phyloP scores from a whole-genome alignment of 139 green algal species.

The Closterium sp. region DNA sequence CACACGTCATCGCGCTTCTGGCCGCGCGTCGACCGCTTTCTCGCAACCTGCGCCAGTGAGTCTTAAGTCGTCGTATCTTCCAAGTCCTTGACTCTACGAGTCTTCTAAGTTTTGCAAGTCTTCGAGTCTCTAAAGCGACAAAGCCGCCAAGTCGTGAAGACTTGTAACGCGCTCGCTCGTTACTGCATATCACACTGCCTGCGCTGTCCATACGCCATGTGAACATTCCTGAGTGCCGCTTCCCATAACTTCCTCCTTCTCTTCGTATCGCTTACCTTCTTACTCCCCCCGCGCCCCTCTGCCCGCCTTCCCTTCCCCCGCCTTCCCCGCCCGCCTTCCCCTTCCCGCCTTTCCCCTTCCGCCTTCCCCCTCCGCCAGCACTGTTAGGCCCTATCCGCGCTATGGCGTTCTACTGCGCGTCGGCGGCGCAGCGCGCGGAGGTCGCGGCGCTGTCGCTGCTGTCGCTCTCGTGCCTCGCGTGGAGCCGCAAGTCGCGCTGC shows the following conservation, averaged over 20 bases:
- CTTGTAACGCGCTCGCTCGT: too few relatives aligned
- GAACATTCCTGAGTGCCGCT: background rate
- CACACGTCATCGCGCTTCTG: background rate
- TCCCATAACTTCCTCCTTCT: background rate
- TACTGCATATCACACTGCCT: too few relatives aligned
- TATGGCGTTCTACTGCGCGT: background rate
- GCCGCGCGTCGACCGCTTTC: background rate
- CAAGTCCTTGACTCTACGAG: too few relatives aligned
- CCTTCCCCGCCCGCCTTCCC: background rate
- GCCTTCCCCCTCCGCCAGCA: background rate
- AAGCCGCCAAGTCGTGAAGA: too few relatives aligned
- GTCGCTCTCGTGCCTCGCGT: conserved; percentile 1
- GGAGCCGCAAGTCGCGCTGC: conserved; percentile 2
- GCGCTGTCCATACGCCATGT: too few relatives aligned
- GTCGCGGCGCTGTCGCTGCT: background rate
- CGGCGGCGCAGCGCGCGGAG: background rate
- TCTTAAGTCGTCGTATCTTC: too few relatives aligned
- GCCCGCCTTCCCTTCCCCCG: background rate
- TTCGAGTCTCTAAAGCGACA: too few relatives aligned
- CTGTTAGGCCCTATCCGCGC: background rate
- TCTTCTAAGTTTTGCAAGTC: too few relatives aligned
- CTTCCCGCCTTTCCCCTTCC: background rate
- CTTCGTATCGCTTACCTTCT: background rate
- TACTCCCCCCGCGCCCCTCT: background rate
- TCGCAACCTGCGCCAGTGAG: background rate